A percentile compares a stretch with the other conserved stretches of the same genome.
Evolutionary conservation across 2,329 filamentous ascomycete species (phyloP).

Genomic region (Didymosphaeria variabile): DNA sequence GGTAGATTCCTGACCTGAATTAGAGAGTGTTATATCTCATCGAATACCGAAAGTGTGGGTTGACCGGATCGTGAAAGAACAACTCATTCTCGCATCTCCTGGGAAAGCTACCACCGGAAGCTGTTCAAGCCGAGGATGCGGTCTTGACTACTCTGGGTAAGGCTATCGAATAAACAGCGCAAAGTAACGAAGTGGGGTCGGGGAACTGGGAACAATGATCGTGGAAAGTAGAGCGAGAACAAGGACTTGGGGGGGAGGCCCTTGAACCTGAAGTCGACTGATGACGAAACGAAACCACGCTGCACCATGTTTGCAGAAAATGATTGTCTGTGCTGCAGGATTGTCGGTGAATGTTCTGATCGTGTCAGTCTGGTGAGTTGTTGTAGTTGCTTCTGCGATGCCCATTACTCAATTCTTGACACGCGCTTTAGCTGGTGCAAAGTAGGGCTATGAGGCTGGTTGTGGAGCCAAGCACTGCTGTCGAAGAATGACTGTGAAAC

Average conservation of each 20-base stretch:
- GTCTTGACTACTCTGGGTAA: not conserved
- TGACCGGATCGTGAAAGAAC: not conserved
- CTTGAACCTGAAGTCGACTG: not conserved
- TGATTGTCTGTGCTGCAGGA: not conserved
- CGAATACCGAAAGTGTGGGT: not conserved
- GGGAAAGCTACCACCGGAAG: not conserved
- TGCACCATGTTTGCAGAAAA: not conserved
- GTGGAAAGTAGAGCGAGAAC: not conserved
- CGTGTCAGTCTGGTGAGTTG: not conserved
- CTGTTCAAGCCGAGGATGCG: not conserved
- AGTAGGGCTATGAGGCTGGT: not conserved
- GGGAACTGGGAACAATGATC: not conserved
- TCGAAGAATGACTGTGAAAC: slow-evolving; percentile 4
- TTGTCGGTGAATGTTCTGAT: not conserved
- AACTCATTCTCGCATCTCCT: not conserved
- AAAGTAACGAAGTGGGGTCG: slow-evolving; percentile 3
- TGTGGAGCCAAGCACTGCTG: not conserved
- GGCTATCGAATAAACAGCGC: not conserved
- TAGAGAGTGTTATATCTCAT: not conserved
- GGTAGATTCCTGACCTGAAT: not conserved
- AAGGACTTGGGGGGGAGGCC: not conserved
- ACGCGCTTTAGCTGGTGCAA: not conserved
- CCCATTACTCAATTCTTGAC: not conserved
- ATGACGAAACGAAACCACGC: not conserved
- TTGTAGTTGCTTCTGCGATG: not conserved